Evolutionary conservation across 169 alveolate species (phyloP), one percentile per base, ranked within the genome.

Genomic region (Eimeria necatrix): DNA sequence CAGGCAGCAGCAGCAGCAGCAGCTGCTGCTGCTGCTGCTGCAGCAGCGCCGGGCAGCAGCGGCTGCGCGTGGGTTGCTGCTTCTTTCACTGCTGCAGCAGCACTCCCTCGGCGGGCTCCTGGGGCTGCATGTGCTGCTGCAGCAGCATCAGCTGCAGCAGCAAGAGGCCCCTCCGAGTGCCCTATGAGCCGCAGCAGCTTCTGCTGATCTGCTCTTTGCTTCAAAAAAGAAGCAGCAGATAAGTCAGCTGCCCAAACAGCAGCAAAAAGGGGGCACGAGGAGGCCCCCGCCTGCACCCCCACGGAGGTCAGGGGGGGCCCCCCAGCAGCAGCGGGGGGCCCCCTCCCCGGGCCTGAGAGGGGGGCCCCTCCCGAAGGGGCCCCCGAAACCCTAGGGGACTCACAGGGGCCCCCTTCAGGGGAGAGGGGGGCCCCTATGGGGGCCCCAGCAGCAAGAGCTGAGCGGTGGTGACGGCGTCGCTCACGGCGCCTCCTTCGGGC

Each of bases 391-490:
- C 6, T 26, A n/a, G 81, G 81, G 81, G 81, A 48, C 81, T 24
- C 73, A 9, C 52, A 51, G 81, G 81, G 81, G 81, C 76, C 76
- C 76, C 76, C n/a, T 3, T 60, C 73, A 7, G 12, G 6, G 49
- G n/a, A n/a, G n/a, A 64, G 20, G 32, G 76, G 76, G 46, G 32
- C 76, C 46, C 46, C 76, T 22, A 24, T 26, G 90, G 90, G 90
- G 52, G 53, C 81, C 81, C 48, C 78, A 5, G 32, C 4, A 49
- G 61, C 52, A 22, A 20, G 52, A 10, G 52, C 74, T 41, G 90
- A 51, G n/a, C 90, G 74, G 59, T 24, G 90, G 22, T 51, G 71
- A 24, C 68, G 74, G 71, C 90, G 90, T 52, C 90, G 90, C 22
- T 52, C 56, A 20, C 64, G 49, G 49, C 74, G 90, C 64, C 90